Evolutionary conservation across 306 rosid species (phyloP), one percentile per base, ranked within the genome.

Genomic region (Quercus bicolor): DNA sequence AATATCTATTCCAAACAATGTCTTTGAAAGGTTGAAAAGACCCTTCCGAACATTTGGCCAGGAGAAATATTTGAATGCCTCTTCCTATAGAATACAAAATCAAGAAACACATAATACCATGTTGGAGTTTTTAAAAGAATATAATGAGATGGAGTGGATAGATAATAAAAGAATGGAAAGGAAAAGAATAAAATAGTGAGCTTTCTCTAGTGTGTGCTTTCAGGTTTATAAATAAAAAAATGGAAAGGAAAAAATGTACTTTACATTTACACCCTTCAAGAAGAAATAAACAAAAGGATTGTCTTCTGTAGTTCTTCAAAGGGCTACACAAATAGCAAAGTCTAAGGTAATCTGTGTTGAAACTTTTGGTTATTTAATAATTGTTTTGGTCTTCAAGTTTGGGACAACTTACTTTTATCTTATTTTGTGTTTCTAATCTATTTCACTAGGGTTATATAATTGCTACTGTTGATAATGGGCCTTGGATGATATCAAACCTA

Each of bases 401-500:
- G 5, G 11, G 51, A 43, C 61, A 73, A 68, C 75, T 53, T 40
- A 69, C 66, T n/a, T 69, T 40, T 77, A 18, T 66, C 66, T 82
- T 62, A 24, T 61, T 34, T 57, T 40, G 57, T 74, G 68, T 83
- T 19, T 75, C 40, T 72, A 61, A 34, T 70, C n/a, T 75, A 19
- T 81, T 45, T 64, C 62, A 65, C 78, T 87, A 95, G 98, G 98
- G 98, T 59, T 86, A 95, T 79, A 91, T 87, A 86, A 87, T 90
- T 80, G 96, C 96, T 78, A 92, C 87, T 40, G 93, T 86, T 73
- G 98, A 91, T 74, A 84, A 85, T 84, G 96, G 98, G 45, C 98
- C 98, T 59, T 95, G 98, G 98, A 23, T 92, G 57, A 91, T 95
- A 78, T 95, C 96, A 91, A 87, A 84, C 80, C 93, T 92, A 84